phyloP scores from a whole-genome alignment of 1,139 yeast species.

The Keqinozyma sinolaborantium region DNA sequence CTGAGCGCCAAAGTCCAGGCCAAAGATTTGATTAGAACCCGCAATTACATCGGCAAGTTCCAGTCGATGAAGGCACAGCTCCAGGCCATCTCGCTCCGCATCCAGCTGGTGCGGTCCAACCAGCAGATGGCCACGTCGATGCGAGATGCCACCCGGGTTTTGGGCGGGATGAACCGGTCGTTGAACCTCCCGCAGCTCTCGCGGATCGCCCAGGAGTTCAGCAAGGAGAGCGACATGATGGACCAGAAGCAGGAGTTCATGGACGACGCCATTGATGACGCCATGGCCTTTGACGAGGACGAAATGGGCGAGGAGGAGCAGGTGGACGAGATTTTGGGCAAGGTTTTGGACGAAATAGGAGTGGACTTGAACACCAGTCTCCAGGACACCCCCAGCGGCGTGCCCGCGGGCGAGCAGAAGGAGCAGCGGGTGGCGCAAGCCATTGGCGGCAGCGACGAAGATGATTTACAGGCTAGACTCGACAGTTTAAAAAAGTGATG shows the following conservation, averaged over 20 bases:
- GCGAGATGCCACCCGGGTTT: conserved; percentile 89
- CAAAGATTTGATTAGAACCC: conserved; percentile 86
- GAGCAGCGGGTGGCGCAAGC: conserved; percentile 46
- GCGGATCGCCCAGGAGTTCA: conserved; percentile 91
- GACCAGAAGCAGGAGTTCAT: conserved; percentile 98
- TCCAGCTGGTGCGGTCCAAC: conserved; percentile 86
- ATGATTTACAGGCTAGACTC: conserved; percentile 84
- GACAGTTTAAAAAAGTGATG: conserved; percentile 68
- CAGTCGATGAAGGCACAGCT: conserved; percentile 92
- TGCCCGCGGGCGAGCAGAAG: conserved; percentile 7
- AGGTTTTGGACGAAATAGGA: conserved; percentile 94
- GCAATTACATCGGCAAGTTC: conserved; percentile 79
- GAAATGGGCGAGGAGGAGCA: conserved; percentile 74
- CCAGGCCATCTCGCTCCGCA: conserved; percentile 88
- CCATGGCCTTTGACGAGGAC: conserved; percentile 81
- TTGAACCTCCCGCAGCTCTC: conserved; percentile 91
- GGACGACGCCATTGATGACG: conserved; percentile 97
- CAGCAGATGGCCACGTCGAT: conserved; percentile 95
- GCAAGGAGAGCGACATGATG: conserved; percentile 91
- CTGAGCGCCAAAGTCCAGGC: conserved; percentile 93
- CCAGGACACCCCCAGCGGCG: conserved; percentile 57
- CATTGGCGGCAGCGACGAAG: conserved; percentile 52
- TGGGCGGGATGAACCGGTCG: conserved; percentile 81
- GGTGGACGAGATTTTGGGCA: conserved; percentile 86
- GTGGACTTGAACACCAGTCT: conserved; percentile 73